Base-by-base conservation (phyloP, 495 filamentous ascomycete species). In the Hypoxylon fragiforme region DNA sequence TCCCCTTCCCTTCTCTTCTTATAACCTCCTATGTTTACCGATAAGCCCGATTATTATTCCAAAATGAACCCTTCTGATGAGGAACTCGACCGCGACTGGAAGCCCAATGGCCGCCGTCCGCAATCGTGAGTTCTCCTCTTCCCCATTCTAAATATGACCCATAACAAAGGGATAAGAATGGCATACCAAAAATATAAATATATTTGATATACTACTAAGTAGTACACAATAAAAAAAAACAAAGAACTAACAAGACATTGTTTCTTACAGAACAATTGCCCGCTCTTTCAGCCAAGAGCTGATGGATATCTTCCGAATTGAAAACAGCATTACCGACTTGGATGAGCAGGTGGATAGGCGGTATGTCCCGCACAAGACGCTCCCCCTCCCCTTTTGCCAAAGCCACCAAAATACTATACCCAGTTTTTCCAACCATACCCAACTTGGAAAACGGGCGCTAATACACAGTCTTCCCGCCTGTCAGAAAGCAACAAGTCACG, bases 291-390 rank as follows among this genome's bases (percentile, higher is more conserved):
- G 90, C 22, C 75, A 85, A 18, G 88, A 89, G 64, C 79, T 97
- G 45, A 88, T 95, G 73, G 88, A 91, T 69, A 85, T 91, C 54
- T 97, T 97, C 70, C 81, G 85, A 59, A 84, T 94, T 61, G 87
- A 95, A 59, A 88, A 85, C 64, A 84, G 83, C 58, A 73, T 96
- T 52, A 84, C 88, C 61, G 81, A 89, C 51, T 79, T 97, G 16
- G 82, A 86, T 48, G 80, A 86, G 62, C 83, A 85, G 47, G 83
- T 95, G 35, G 85, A 95, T 66, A 84, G 90, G 69, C 92, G 92
- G 92, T 97, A 79, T 66, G 86, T 76, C 43, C 20, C 53, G 57
- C 44, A 44, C 26, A 38, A 16, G n/a, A 11, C 24, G 30, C 52
- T 50, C 26, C n/a, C n/a, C n/a, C n/a, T n/a, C n/a, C n/a, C n/a